Evolutionary conservation across 169 alveolate species (phyloP), one percentile per base, ranked within the genome.

Genomic region (Plasmodium sp.): DNA sequence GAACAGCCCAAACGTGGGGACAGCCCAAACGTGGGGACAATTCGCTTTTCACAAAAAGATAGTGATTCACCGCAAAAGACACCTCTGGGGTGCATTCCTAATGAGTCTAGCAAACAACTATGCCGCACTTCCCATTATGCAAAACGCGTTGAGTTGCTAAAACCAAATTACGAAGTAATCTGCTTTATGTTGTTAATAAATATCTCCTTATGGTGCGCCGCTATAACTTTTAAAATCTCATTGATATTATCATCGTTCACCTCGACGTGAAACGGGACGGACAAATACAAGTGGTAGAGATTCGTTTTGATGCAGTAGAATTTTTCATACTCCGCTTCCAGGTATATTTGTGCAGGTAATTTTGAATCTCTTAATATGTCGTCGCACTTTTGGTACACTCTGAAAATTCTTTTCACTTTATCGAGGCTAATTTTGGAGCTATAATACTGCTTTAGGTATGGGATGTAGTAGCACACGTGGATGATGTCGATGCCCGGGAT

Each of bases 331-430:
- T 90, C 90, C 22, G 88, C 45, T 67, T 90, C 94, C 56, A 90
- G 82, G 41, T 90, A 90, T 80, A 90, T 90, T 48, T 90, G 94
- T 31, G 94, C 82, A 22, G 94, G 94, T 74, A 90, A 81, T 67
- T 90, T 90, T 18, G 84, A 79, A 45, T 90, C 84, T 48, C 51
- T 90, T 48, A 90, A 41, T 90, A 90, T 90, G 43, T 90, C 94
- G 54, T 90, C 94, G 54, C 94, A 90, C 74, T 90, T 90, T 62
- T 90, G 94, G 83, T 90, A 90, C 83, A 81, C 91, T 48, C 94
- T 54, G 56, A 90, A 80, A 22, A 80, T 54, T 36, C 84, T 80
- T 43, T 90, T 90, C 83, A 90, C 83, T 54, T 90, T 80, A 45
- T 90, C 82, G 39, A 62, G 2, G 6, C 62, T 34, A 39, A 90